Evolutionary conservation across 2,329 filamentous ascomycete species (phyloP), one percentile per base, ranked within the genome.

Genomic region (Stachybotrys echinatus): DNA sequence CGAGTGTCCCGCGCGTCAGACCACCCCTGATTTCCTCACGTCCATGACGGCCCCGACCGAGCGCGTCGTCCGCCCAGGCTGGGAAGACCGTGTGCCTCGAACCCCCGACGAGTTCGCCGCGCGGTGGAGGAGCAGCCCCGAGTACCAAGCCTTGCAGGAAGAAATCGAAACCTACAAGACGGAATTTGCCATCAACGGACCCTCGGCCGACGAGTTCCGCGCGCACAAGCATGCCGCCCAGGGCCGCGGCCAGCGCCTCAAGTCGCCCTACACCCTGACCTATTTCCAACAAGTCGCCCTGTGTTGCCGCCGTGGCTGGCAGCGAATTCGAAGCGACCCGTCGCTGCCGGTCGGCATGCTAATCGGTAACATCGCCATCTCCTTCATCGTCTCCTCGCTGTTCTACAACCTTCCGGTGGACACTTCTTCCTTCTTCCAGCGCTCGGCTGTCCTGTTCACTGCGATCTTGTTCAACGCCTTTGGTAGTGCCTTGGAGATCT

Each of bases 11-110:
- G 67, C 78, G 3, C 79, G 82, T 23, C 78, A 80, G 66, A 87
- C 83, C 0, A 83, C 79, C 0, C 80, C 83, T 5, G 84, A 87
- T 57, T 87, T 87, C 66, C 61, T 87, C 43, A 87, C 83, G 0
- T 75, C 75, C 1, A 72, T 80, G 39, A 78, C 75, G 1, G 67
- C 61, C 4, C 65, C 66, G 1, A 50, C 56, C 2, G 69, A 72
- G 52, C 67, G 67, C 18, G 54, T 64, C 23, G 50, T 68, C 12
- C 61, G 58, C 14, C 58, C 60, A 0, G 68, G 69, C 2, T 68
- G 56, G 12, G 64, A 71, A 51, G 56, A 61, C 47, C 60, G 55
- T 6, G 66, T 64, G 1, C 69, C 67, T 0, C 61, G 64, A 4
- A 69, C 68, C 2, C 61, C 68, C 0, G 66, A 69, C 6, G 70